Evolutionary conservation across 805 yeast genomes (phyloP), one percentile per base, ranked within the genome.

Genomic region (Lipomyces sp.): DNA sequence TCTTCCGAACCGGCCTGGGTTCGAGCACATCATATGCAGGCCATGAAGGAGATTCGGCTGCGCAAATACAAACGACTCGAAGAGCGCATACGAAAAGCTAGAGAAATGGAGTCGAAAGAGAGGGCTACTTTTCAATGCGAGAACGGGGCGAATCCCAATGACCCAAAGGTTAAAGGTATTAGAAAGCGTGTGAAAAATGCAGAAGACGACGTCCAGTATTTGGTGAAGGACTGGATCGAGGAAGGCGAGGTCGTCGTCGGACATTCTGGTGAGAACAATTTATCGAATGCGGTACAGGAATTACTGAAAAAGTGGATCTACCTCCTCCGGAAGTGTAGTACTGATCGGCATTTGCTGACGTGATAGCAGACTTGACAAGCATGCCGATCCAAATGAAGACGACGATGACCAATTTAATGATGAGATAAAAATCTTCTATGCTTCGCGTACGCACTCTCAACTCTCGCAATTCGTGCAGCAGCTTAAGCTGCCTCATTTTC

Each of bases 401-500:
- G 41, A 40, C 18, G 48, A 43, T 13, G 56, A 46, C 14, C 52
- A 43, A 13, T 44, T 49, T 31, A 42, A 44, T 11, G 46, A 42
- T n/a, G 56, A 45, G 13, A 34, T 35, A 33, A 56, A 55, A 38
- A 79, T 90, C 1, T 78, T 69, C 59, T 89, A 82, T 63, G 75
- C 95, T 0, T 87, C 96, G 1, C 72, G 98, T 66, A 90, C 98
- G 0, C 97, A 90, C 63, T 86, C 96, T 0, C 98, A 90, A 64
- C 70, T 90, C 39, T 73, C 74, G 33, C 98, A 90, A 63, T 86
- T 90, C 62, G 79, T 88, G 0, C 76, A 79, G 14, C 96, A 91
- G 60, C 67, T 90, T 34, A 64, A 72, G 39, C 62, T 84, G 22
- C 80, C 95, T 0, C 55, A 68, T 0, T 83, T 87, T 49, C 83